Base-by-base conservation (phyloP, 768 basidiomycete species). In the Ephemerocybe angulata region DNA sequence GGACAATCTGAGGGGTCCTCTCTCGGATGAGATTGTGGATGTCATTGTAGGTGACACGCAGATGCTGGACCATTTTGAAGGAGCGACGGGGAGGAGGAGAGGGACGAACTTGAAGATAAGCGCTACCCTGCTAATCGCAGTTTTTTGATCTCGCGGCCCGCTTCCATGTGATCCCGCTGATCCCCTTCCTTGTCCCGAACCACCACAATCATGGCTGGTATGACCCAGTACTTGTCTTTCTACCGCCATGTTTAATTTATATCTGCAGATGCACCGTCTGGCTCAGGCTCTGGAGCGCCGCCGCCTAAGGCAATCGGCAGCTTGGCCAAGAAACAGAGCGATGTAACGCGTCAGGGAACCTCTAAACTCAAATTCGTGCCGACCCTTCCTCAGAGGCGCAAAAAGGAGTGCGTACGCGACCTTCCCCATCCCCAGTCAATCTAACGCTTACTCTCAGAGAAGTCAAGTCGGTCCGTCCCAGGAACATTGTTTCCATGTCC, bases 1-100 rank as follows among this genome's bases (percentile, higher is more conserved):
- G 67, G 29, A 84, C 86, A 63, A 98, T 93, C 63, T 80, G 76
- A 46, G 76, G 76, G 1, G 87, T 84, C 1, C 79, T 76, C 12
- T 71, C 74, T 62, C 84, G 84, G 62, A 96, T 93, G 58, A 93
- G 78, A 60, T 90, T 90, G 78, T 97, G 94, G 52, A 96, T 85
- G 49, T 96, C 88, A 63, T 96, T 95, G 76, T 97, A 97, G 19
- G 92, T 95, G 53, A 86, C 76, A 53, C 76, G 84, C 67, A 81
- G 62, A 65, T 91, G 90, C 63, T 85, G 68, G 37, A 82, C 75
- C 65, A 77, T 72, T 44, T 63, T 63, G 52, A 47, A 52, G 40
- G 52, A 35, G 47, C 31, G 42, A 47, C 52, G 57, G 38, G 48
- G 53, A 53, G 53, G n/a, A 12, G 38, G 41, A 27, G 40, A 31